Percentiles rank a stretch among this genome's conserved stretches.
Evolutionary conservation across 208 protist species (phyloP).

Genomic region (Leishmania braziliensis): DNA sequence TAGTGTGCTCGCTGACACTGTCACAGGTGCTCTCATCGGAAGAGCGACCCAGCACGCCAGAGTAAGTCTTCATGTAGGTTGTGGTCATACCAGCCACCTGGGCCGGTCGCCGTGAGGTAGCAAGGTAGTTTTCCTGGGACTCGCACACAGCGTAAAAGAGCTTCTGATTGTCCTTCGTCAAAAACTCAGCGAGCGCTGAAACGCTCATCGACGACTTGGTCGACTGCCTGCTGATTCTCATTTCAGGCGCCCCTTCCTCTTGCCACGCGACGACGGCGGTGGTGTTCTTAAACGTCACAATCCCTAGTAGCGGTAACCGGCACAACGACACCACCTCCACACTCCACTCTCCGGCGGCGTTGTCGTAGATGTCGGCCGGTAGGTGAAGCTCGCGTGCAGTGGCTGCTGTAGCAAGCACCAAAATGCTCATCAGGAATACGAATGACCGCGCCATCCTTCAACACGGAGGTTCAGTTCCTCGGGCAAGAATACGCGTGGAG

Average conservation of each 20-base stretch:
- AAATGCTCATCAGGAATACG: conserved; percentile 1
- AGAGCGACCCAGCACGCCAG: conserved; percentile 27
- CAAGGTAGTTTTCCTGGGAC: conserved; percentile 47
- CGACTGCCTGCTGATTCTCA: conserved; percentile 24
- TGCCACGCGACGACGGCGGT: conserved; percentile 42
- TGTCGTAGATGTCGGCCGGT: conserved; percentile 42
- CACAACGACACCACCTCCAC: conserved; percentile 64
- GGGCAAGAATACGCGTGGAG: background rate
- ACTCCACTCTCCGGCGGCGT: conserved; percentile 62
- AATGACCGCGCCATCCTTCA: conserved; percentile 6
- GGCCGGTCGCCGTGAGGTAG: conserved; percentile 45
- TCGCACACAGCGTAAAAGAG: conserved; percentile 50
- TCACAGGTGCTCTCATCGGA: conserved; percentile 22
- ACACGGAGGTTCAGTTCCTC: background rate
- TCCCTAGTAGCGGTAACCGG: conserved; percentile 24
- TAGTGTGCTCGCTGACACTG: conserved; percentile 12
- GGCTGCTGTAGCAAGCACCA: conserved; percentile 11
- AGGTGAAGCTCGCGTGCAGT: conserved; percentile 36
- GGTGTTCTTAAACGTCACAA: conserved; percentile 43
- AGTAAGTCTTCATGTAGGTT: conserved; percentile 55
- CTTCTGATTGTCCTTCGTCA: conserved; percentile 22
- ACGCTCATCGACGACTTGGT: conserved; percentile 28
- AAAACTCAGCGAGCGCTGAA: conserved; percentile 36
- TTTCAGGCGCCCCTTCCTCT: conserved; percentile 13
- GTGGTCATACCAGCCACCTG: conserved; percentile 34